phyloP scores from a whole-genome alignment of 148 eudicot genomes.

The Fagopyrum tataricum region DNA sequence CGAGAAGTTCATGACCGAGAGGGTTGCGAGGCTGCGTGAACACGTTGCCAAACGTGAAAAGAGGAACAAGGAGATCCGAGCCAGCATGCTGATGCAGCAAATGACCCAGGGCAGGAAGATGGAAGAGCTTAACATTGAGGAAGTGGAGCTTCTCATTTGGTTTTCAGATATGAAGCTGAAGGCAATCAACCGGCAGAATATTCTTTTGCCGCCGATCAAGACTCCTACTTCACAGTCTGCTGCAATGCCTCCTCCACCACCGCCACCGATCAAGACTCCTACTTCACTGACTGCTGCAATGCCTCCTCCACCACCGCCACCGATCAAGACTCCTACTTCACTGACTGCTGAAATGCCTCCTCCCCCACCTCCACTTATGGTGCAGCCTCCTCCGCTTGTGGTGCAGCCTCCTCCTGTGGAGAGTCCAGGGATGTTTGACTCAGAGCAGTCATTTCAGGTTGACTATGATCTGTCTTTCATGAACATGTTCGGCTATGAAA shows the following conservation, averaged over 20 bases:
- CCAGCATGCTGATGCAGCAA: conserved; percentile 12
- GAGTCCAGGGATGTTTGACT: background rate
- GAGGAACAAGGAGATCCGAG: conserved; percentile 17
- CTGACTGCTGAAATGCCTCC: conserved; percentile 1
- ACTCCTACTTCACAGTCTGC: background rate
- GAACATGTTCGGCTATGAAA: background rate
- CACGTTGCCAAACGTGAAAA: conserved; percentile 11
- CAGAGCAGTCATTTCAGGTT: background rate
- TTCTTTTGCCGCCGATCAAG: conserved; percentile 15
- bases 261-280: conserved; percentile 6
- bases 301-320: conserved; percentile 1
- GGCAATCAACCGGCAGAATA: background rate
- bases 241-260: background rate
- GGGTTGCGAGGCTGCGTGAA: background rate
- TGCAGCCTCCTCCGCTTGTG: background rate
- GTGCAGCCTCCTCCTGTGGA: background rate
- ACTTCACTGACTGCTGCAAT: background rate
- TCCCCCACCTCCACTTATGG: background rate
- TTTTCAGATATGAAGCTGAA: conserved; percentile 15
- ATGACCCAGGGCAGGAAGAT: conserved; percentile 11
- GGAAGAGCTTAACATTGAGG: conserved; percentile 10
- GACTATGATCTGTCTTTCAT: background rate
- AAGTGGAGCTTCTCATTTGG: conserved; percentile 12
- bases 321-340: no score
- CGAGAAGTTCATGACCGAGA: conserved; percentile 18